Percentiles rank a stretch among this genome's conserved stretches.
These are phyloP conservation scores for Microbotryomycetes sp. DNA, from an alignment of 1,284 basidiomycete genomes.

Conservation along the genomic window DNA sequence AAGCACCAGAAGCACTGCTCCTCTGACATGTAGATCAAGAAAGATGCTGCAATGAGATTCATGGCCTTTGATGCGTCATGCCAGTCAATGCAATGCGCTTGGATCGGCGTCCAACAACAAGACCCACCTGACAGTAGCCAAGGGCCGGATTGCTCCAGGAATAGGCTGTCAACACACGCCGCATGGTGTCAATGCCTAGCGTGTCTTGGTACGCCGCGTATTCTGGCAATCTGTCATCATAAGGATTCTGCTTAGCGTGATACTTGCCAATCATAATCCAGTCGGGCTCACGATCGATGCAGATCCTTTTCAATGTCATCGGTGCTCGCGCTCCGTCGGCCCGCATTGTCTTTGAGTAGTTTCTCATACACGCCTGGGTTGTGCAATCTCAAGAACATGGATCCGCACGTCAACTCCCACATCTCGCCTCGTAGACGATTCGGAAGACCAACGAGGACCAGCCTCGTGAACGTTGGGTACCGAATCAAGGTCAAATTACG, in stretches of 20 bases:
- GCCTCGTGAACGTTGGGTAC: constrained; percentile 91
- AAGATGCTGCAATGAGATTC: constrained; percentile 56
- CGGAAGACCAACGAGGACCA: constrained; percentile 94
- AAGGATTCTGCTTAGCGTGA: neutral
- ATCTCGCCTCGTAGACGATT: constrained; percentile 93
- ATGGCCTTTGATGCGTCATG: constrained; percentile 26
- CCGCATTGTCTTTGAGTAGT: constrained; percentile 71
- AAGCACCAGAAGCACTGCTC: constrained; percentile 98
- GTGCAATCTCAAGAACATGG: constrained; percentile 74
- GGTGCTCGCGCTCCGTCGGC: constrained; percentile 76
- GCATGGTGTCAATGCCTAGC: constrained; percentile 72
- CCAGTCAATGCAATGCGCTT: neutral
- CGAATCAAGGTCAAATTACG: constrained; percentile 86
- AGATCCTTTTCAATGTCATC: constrained; percentile 99
- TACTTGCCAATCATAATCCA: neutral
- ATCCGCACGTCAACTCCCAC: constrained; percentile 96
- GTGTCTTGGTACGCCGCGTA: constrained; percentile 89
- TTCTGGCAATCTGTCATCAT: constrained; percentile 66
- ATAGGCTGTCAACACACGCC: constrained; percentile 91
- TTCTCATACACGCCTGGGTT: constrained; percentile 80
- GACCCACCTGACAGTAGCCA: constrained; percentile 47
- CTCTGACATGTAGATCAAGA: constrained; percentile 96
- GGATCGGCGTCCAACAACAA: neutral
- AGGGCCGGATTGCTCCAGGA: constrained; percentile 90
- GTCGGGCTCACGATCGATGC: constrained; percentile 53